phyloP scores from a whole-genome alignment of 2,329 filamentous ascomycete species.

The Hymenoscyphus scutula region DNA sequence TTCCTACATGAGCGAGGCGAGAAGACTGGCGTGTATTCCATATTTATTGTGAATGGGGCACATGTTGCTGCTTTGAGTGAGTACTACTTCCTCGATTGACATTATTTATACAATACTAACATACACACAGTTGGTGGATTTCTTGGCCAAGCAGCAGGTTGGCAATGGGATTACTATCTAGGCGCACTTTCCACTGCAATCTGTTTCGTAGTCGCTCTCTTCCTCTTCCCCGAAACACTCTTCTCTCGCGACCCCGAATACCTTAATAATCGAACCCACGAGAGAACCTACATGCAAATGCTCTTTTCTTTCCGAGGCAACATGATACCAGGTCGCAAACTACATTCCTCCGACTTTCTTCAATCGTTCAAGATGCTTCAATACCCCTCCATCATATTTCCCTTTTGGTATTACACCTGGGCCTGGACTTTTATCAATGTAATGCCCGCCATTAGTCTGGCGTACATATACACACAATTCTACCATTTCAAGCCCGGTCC shows the following conservation, averaged over 20 bases:
- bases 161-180: conserved; percentile 35
- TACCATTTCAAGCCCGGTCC: conserved; percentile 28
- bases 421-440: conserved; percentile 35
- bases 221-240: conserved; percentile 35
- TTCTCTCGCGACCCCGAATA: conserved; percentile 32
- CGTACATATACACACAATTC: conserved; percentile 30
- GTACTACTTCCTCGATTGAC: conserved; percentile 5
- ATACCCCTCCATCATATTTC: conserved; percentile 31
- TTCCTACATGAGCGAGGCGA: conserved; percentile 34
- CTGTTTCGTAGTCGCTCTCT: conserved; percentile 30
- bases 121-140: conserved; percentile 30
- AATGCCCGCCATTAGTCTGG: conserved; percentile 31
- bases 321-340: conserved; percentile 29
- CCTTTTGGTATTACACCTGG: conserved; percentile 34
- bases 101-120: conserved; percentile 6
- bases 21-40: conserved; percentile 33
- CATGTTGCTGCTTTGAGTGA: conserved; percentile 33
- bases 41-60: conserved; percentile 35
- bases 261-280: conserved; percentile 24
- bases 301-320: conserved; percentile 30
- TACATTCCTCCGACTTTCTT: conserved; percentile 30
- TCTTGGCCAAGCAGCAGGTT: conserved; percentile 30
- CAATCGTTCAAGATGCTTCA: conserved; percentile 33
- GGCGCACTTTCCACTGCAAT: conserved; percentile 29
- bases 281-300: conserved; percentile 30